Evolutionary conservation across 768 basidiomycete species (phyloP).

Genomic region (Mycena indigotica): DNA sequence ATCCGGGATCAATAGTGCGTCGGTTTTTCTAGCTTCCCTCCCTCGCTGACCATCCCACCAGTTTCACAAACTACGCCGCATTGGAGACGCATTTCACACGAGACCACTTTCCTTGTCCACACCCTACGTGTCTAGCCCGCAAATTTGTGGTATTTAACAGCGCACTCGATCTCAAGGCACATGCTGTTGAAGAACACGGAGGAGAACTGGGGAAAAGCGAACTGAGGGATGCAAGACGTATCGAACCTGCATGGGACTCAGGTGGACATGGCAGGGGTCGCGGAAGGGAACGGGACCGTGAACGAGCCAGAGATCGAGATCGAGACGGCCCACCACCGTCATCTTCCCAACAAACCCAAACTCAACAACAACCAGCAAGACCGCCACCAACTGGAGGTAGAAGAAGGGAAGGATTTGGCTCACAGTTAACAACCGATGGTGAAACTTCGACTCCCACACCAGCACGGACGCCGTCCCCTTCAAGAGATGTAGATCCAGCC

Average conservation of each 20-base stretch:
- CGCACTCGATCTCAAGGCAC: slow-evolving; percentile 85
- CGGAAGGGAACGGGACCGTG: slow-evolving; percentile 54
- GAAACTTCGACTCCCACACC: slow-evolving; percentile 26
- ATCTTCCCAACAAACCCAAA: too few relatives aligned
- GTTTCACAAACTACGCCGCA: slow-evolving; percentile 78
- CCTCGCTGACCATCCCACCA: slow-evolving; percentile 30
- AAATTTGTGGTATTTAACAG: slow-evolving; percentile 96
- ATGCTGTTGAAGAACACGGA: slow-evolving; percentile 85
- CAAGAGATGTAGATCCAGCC: slow-evolving; percentile 57
- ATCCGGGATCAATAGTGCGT: slow-evolving; percentile 85
- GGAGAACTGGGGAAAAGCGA: slow-evolving; percentile 72
- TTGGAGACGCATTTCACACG: slow-evolving; percentile 76
- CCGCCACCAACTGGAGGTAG: slow-evolving; percentile 40
- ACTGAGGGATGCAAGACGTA: slow-evolving; percentile 64
- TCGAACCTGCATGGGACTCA: slow-evolving; percentile 75
- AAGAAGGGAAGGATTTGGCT: slow-evolving; percentile 66
- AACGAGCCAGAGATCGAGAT: slow-evolving; percentile 44
- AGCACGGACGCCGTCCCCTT: slow-evolving; percentile 35
- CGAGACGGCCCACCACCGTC: slow-evolving; percentile 31
- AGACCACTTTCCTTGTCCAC: slow-evolving; percentile 78
- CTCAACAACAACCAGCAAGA: too few relatives aligned
- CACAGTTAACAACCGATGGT: slow-evolving; percentile 51
- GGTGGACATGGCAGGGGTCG: slow-evolving; percentile 41
- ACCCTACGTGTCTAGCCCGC: slow-evolving; percentile 71
- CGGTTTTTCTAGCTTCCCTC: not conserved